Base-by-base conservation (phyloP, 1,284 basidiomycete genomes). In the Phlebopus sp. region DNA sequence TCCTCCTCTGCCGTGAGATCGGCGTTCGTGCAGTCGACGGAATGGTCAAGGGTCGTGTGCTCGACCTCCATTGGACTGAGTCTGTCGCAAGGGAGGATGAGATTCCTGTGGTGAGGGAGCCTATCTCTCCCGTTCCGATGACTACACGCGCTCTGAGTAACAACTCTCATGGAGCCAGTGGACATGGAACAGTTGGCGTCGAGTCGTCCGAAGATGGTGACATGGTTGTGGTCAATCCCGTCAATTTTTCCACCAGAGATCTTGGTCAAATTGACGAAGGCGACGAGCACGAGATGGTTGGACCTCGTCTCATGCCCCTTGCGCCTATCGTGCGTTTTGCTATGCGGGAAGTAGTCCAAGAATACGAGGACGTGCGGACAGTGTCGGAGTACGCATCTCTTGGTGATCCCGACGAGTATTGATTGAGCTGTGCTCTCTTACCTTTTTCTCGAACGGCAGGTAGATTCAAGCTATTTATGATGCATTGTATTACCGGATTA, bases 281-380 rank as follows among this genome's bases (percentile, higher is more conserved):
- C 36, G 61, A 64, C 3, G 67, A 67, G 42, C 66, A 69, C 19
- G 71, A 84, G 57, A 69, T 85, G 31, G 72, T 86, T 39, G 86
- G 86, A 2, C 87, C 88, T 9, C 83, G 82, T 63, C 60, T 91
- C 46, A 72, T 86, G 23, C 83, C 88, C 8, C 76, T 78, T 17
- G 86, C 87, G 3, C 87, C 88, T 1, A 84, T 90, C 49, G 85
- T 90, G 79, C 71, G 82, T 21, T 86, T 72, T 63, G 88, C 89
- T 39, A 90, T 91, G 86, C 71, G 78, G 42, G 80, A 85, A 59
- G 88, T 91, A 11, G 77, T 90, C 18, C 75, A 79, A 58, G 89
- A 91, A 66, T 89, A 89, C 54, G 82, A 86, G 55, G 83, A 86
- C 55, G 77, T 77, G 53, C 76, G 77, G 57, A 81, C 82, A n/a